Evolutionary conservation across 2,329 filamentous ascomycete genomes (phyloP), one percentile per base, ranked within the genome.

Genomic region (Botrytis squamosa): DNA sequence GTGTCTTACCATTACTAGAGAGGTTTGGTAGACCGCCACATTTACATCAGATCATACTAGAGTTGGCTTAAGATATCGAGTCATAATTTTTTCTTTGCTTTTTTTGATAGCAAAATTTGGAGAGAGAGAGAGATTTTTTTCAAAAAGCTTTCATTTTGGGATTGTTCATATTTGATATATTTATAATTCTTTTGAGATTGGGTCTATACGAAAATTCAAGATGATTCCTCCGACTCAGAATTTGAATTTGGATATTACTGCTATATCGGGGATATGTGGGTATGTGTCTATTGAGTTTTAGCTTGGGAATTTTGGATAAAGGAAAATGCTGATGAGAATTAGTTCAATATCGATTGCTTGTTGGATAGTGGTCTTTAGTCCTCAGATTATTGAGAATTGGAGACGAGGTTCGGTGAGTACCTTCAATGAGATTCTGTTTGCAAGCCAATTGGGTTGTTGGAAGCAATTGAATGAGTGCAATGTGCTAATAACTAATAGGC

Each of bases 331-430:
- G 38, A 79, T 55, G 25, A 16, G 20, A 73, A 42, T 46, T 79
- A 93, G 95, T 52, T 97, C 95, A 14, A 95, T 99, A 78, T 97
- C 94, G 64, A 98, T 99, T 81, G 95, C 95, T 69, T 98, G 95
- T 82, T 81, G 96, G 96, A 93, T 98, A 73, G 93, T 98, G 52
- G 96, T 99, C 74, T 99, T 98, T 85, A 96, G 94, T 0, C 96
- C 96, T 3, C 96, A 99, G 79, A 98, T 99, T 79, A 91, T 97
- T 78, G 94, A 97, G 81, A 98, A 98, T 81, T 98, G 97, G 84
- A 91, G 91, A 76, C 89, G 94, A 73, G 86, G 89, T 77, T 97
- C 92, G 59, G 71, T 72, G 36, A 68, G 71, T 72, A 49, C 38
- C 29, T 33, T 49, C 63, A 25, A 25, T 40, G 44, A 46, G n/a